Evolutionary conservation across 2,329 filamentous ascomycete species (phyloP).

Genomic region (Trichoderma brevicompactum): DNA sequence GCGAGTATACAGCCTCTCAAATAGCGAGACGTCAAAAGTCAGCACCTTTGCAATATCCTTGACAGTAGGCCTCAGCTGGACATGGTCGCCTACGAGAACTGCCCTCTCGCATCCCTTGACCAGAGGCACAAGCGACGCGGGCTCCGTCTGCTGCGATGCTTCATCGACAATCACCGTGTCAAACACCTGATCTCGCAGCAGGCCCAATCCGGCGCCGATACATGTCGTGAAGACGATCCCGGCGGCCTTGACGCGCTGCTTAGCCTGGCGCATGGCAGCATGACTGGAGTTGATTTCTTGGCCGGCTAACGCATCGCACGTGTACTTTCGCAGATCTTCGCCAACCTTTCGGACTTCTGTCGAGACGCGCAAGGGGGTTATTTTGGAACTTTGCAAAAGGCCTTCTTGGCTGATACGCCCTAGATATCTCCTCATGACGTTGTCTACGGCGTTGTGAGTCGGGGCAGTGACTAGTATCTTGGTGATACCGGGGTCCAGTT

Average conservation of each 20-base stretch:
- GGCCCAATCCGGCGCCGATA: conserved; percentile 47
- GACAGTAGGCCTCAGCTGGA: conserved; percentile 51
- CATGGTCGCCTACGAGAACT: conserved; percentile 52
- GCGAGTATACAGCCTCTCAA: conserved; percentile 46
- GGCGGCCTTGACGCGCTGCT: conserved; percentile 43
- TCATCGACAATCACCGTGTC: conserved; percentile 51
- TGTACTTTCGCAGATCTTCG: conserved; percentile 42
- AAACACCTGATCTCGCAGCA: conserved; percentile 46
- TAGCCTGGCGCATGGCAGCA: conserved; percentile 43
- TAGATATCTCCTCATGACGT: conserved; percentile 46
- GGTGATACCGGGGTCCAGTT: conserved; percentile 33
- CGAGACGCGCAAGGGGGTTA: conserved; percentile 27
- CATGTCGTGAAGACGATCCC: conserved; percentile 52
- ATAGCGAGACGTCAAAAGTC: conserved; percentile 49
- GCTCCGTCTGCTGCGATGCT: conserved; percentile 53
- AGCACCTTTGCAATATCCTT: conserved; percentile 41
- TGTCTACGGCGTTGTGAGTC: conserved; percentile 52
- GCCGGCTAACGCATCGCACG: conserved; percentile 42
- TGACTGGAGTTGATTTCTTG: conserved; percentile 37
- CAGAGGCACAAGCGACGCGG: conserved; percentile 46
- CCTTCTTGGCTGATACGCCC: conserved; percentile 9
- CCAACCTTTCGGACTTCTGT: conserved; percentile 41
- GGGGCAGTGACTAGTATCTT: conserved; percentile 48
- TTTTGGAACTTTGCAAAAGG: background rate
- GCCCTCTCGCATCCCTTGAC: conserved; percentile 49